Percentiles rank a stretch among this genome's conserved stretches.
These are phyloP conservation scores for Nissolia schottii DNA, from an alignment of 306 rosid genomes.

Conservation along the genomic window DNA sequence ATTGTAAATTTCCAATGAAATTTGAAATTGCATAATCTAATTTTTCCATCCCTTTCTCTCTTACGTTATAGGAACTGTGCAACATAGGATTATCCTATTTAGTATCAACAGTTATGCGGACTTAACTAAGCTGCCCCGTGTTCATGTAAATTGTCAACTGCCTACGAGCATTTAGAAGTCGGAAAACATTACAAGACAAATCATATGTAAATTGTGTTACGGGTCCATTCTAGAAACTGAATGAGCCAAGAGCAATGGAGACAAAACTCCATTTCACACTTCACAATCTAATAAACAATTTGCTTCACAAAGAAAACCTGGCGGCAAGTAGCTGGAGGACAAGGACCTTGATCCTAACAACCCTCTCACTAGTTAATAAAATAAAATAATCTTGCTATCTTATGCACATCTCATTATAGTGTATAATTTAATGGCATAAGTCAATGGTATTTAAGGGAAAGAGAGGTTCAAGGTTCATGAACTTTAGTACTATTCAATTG, in stretches of 20 bases:
- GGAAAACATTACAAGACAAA: slow-evolving; percentile 10
- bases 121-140: background rate
- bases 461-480: background rate
- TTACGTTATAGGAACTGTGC: no score
- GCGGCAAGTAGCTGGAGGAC: slow-evolving; percentile 1
- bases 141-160: background rate
- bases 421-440: slow-evolving; percentile 3
- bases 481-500: background rate
- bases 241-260: background rate
- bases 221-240: background rate
- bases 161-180: background rate
- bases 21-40: no score
- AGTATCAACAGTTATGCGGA: background rate
- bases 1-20: no score
- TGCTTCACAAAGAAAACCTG: background rate
- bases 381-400: background rate
- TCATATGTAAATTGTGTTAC: background rate
- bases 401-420: background rate
- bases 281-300: slow-evolving; percentile 11
- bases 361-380: background rate
- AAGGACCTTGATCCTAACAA: background rate
- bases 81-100: background rate
- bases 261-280: slow-evolving; percentile 10
- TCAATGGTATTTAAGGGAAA: background rate
- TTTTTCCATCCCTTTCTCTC: no score